phyloP scores from a whole-genome alignment of 1,284 basidiomycete species.

The Austropuccinia psidii region DNA sequence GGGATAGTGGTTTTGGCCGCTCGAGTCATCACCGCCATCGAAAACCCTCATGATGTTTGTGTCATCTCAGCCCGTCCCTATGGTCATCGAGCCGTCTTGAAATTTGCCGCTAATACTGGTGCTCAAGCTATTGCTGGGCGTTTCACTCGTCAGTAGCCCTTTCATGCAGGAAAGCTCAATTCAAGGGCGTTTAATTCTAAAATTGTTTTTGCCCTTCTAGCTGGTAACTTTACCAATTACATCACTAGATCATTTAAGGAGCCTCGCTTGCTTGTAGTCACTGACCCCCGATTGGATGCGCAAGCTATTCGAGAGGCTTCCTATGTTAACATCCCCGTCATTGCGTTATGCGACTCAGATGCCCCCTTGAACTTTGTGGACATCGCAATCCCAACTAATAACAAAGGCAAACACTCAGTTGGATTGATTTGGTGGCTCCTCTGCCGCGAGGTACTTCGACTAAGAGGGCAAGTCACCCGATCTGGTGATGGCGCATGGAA shows the following conservation, averaged over 20 bases:
- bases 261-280: conserved; percentile 94
- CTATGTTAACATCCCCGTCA: conserved; percentile 99
- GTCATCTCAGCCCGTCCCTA: conserved; percentile 97
- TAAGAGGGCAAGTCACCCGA: conserved; percentile 84
- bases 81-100: conserved; percentile 98
- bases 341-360: conserved; percentile 97
- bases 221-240: conserved; percentile 95
- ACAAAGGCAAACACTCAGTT: conserved; percentile 95
- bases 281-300: conserved; percentile 98
- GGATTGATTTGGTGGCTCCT: conserved; percentile 99
- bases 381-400: conserved; percentile 97
- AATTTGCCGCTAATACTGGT: conserved; percentile 95
- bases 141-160: conserved; percentile 62
- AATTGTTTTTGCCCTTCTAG: no score
- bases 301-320: conserved; percentile 99
- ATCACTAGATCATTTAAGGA: conserved; percentile 99
- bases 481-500: conserved; percentile 77
- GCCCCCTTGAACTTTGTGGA: conserved; percentile 95
- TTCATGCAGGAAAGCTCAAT: not conserved
- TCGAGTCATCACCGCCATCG: conserved; percentile 55
- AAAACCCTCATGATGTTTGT: conserved; percentile 96
- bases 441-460: conserved; percentile 90
- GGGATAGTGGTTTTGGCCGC: conserved; percentile 44
- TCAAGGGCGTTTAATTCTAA: not conserved
- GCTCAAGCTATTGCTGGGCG: conserved; percentile 97